Base-by-base conservation (phyloP, 345 rosid genomes). In the Salix dunnii region DNA sequence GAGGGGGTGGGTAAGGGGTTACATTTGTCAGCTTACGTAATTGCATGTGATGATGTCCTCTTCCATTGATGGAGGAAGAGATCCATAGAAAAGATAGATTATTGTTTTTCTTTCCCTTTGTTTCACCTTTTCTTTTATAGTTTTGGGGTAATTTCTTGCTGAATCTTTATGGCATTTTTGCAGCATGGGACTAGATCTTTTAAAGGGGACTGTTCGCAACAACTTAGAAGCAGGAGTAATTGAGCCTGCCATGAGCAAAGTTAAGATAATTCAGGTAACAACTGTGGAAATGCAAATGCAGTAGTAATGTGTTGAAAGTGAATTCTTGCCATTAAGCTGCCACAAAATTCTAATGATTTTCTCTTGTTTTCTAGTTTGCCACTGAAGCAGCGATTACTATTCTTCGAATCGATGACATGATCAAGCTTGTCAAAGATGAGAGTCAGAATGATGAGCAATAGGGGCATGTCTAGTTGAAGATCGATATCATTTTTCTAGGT, bases 181-280 rank as follows among this genome's bases (percentile, higher is more conserved):
- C 89, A 96, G 97, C 88, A 92, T 93, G 98, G 98, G 99, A 68
- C 86, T 96, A 64, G 99, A 96, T 76, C 98, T 96, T 46, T 74
- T 79, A 46, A 96, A 92, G 46, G 99, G 98, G 27, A 82, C 88
- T 3, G 70, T 91, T 78, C 94, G 98, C 20, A 96, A 93, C 90
- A 96, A 93, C 86, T 81, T 96, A 75, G 99, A 93, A 81, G 99
- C 99, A 3, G 99, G 99, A 79, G 98, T 96, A 31, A 96, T 96
- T 33, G 99, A 96, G 75, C 98, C 99, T 6, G 99, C 98, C 30
- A 96, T 96, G 99, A 96, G 99, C 94, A 96, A 96, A 92, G 98
- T 96, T 76, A 96, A 96, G 88, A 96, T 96, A 49, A 89, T 96
- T 82, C 99, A 96, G 99, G 99, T 93, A 85, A 67, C 35, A 27